phyloP scores from a whole-genome alignment of 768 basidiomycete species.

The Collybia nuda region DNA sequence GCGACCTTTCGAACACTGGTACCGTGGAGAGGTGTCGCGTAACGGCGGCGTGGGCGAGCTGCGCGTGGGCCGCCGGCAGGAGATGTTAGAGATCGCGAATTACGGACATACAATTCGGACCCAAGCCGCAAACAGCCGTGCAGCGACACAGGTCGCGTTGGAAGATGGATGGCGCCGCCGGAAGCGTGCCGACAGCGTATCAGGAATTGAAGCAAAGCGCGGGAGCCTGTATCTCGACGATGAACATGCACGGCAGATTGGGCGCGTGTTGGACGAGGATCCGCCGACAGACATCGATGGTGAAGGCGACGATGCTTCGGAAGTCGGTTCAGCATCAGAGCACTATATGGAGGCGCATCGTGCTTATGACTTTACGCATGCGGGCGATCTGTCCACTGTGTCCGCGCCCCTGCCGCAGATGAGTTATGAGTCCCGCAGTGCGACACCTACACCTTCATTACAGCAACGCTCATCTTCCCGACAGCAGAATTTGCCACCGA shows the following conservation, averaged over 20 bases:
- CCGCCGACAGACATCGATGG: conserved; percentile 76
- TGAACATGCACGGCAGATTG: conserved; percentile 41
- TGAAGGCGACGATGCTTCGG: conserved; percentile 38
- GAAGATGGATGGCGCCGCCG: conserved; percentile 32
- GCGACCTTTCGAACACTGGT: conserved; percentile 87
- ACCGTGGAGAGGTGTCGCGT: conserved; percentile 80
- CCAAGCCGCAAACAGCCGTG: conserved; percentile 23
- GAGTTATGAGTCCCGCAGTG: conserved; percentile 33
- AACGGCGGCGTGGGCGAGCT: conserved; percentile 90
- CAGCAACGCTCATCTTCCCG: conserved; percentile 30
- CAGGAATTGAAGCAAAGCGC: conserved; percentile 50
- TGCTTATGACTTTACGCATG: conserved; percentile 17
- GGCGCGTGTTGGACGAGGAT: conserved; percentile 70
- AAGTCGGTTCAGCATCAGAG: conserved; percentile 33
- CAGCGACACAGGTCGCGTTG: conserved; percentile 15
- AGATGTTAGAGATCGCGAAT: conserved; percentile 88
- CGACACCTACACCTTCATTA: conserved; percentile 39
- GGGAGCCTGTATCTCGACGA: conserved; percentile 74
- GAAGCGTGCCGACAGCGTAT: conserved; percentile 68
- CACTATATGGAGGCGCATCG: conserved; percentile 19
- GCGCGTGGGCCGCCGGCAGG: conserved; percentile 68
- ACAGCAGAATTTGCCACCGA: conserved; percentile 26
- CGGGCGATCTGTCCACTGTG: conserved; percentile 17
- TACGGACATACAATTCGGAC: conserved; percentile 64
- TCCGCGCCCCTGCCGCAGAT: conserved; percentile 18